A percentile compares a stretch with the other conserved stretches of the same genome.
phyloP scores from a whole-genome alignment of 2,329 filamentous ascomycete species.

The Arthrobotrys sphaeroides region DNA sequence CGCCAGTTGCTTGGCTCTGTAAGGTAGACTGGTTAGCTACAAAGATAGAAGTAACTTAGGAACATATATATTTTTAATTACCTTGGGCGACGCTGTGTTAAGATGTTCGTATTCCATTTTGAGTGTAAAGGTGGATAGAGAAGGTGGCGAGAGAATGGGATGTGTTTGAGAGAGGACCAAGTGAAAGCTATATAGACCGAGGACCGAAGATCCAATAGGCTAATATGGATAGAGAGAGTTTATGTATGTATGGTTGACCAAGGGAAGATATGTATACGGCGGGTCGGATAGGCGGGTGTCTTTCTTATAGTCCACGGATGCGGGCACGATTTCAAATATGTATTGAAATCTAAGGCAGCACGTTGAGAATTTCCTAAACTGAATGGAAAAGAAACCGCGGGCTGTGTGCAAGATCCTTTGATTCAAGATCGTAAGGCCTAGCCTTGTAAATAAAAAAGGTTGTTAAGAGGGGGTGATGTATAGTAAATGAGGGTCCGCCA shows the following conservation, averaged over 20 bases:
- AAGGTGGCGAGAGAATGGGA: neutral
- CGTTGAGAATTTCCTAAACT: conserved; percentile 42
- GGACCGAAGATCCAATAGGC: conserved; percentile 10
- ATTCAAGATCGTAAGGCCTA: conserved; percentile 36
- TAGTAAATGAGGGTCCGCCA: conserved; percentile 37
- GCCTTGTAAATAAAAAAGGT: conserved; percentile 31
- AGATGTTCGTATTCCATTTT: conserved; percentile 51
- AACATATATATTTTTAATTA: neutral
- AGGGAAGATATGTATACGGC: conserved; percentile 19
- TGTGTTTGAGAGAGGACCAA: conserved; percentile 18
- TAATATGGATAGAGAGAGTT: conserved; percentile 28
- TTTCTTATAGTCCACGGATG: conserved; percentile 44
- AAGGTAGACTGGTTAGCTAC: conserved; percentile 30
- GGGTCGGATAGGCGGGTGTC: conserved; percentile 37
- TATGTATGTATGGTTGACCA: conserved; percentile 41
- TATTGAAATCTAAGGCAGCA: conserved; percentile 31
- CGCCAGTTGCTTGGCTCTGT: conserved; percentile 65
- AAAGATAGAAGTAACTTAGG: neutral
- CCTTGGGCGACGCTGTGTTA: conserved; percentile 30
- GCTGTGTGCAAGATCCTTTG: conserved; percentile 42
- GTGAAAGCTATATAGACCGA: conserved; percentile 29
- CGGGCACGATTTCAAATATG: conserved; percentile 39
- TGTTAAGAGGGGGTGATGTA: conserved; percentile 13
- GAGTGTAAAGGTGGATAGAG: neutral
- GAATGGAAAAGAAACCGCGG: conserved; percentile 21